Conservation (phyloP, 345 rosid species). For the Melaleuca quinquenervia region DNA sequence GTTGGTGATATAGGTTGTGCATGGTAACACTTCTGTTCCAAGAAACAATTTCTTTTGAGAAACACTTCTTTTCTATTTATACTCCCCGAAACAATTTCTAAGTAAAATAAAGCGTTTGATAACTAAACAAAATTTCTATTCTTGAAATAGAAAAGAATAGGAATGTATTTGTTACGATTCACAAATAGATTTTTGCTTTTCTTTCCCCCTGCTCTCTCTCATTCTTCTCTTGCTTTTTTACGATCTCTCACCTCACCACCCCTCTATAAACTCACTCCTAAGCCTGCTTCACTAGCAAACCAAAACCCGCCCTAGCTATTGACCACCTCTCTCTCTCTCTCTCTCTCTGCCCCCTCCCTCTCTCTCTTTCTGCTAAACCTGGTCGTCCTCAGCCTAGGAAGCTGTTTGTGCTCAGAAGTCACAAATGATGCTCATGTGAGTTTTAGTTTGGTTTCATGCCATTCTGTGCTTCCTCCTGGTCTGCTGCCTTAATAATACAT, state of each 20-base stretch:
- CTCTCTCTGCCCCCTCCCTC: background rate
- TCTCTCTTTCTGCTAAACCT: background rate
- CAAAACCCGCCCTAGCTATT: background rate
- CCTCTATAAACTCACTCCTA: background rate
- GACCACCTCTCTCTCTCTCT: background rate
- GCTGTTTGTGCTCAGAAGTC: background rate
- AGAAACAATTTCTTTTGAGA: too few relatives aligned
- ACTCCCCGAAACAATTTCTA: too few relatives aligned
- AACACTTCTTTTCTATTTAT: too few relatives aligned
- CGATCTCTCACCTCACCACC: slow-evolving; percentile 1
- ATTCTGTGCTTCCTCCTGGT: background rate
- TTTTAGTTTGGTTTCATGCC: background rate
- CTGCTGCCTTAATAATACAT: background rate
- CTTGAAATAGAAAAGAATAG: too few relatives aligned
- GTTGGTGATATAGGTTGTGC: too few relatives aligned
- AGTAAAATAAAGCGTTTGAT: too few relatives aligned
- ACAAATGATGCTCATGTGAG: background rate
- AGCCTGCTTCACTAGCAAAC: background rate
- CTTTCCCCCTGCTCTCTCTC: background rate
- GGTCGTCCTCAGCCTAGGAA: background rate
- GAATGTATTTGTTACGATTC: too few relatives aligned
- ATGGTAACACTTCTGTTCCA: too few relatives aligned
- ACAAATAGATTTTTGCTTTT: background rate
- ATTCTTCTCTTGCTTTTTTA: background rate
- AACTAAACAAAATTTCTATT: too few relatives aligned